Evolutionary conservation across 371 early-diverging fungal species (phyloP), one percentile per base, ranked within the genome.

Genomic region (Mucor mucedo): DNA sequence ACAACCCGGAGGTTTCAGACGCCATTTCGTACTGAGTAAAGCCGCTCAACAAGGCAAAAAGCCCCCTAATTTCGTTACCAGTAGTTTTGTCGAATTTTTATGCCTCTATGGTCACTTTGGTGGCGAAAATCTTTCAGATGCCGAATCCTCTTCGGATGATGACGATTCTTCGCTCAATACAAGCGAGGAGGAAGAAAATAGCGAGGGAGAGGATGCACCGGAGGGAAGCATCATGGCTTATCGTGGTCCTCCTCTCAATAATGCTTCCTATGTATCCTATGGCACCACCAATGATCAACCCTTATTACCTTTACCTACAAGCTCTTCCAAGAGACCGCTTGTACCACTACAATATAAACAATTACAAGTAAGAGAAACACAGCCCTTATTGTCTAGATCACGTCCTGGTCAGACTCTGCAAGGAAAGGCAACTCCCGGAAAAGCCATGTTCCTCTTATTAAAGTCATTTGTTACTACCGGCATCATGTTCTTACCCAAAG

Each of bases 91-190:
- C 40, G 97, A 97, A 72, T 97, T 96, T 65, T 81, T 98, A 60
- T 93, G 90, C 41, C 79, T 98, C 58, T 97, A 93, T 68, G 95
- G 96, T 30, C 94, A 94, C 72, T 98, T 95, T 82, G 98, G 95
- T 4, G 98, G 97, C 38, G 97, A 94, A 68, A 92, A 94, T 64
- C 79, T 90, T 54, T 93, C 93, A 45, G 92, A 91, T 45, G 92
- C 88, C 41, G 91, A 92, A 45, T 88, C 86, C 5, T 84, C 85
- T 16, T 83, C 82, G 41, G 90, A 84, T 21, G 62, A 64, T 30
- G 68, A 66, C 8, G 58, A 62, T 13, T 60, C 68, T 28, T 61
- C 61, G 11, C 47, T 77, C 71, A 28, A 76, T 69, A 38, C 64
- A 53, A 21, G 29, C 10, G 33, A 59, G 53, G 63, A 64, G 16